Conservation (phyloP, 164 flowering plant genomes). For the Nymphaea colorata region DNA sequence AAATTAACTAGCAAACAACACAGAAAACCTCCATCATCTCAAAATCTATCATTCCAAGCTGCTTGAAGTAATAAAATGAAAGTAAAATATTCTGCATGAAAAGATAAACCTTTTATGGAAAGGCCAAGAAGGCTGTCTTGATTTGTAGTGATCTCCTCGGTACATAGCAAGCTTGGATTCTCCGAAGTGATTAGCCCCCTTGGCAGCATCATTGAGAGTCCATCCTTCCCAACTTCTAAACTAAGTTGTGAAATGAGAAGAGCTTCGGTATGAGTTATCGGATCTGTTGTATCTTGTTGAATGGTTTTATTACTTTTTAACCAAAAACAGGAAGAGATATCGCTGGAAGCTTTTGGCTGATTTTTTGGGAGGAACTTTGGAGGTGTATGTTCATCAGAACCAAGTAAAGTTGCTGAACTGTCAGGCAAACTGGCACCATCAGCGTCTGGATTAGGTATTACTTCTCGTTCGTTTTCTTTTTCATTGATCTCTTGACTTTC, state of each 20-base stretch:
- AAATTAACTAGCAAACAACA: too few relatives aligned
- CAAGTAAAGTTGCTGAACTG: background rate
- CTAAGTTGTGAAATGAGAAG: conserved; percentile 12
- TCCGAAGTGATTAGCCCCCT: conserved; percentile 18
- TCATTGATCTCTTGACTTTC: conserved; percentile 10
- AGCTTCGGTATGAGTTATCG: conserved; percentile 7
- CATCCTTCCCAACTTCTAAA: conserved; percentile 23
- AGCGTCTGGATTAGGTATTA: conserved; percentile 8
- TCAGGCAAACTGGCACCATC: background rate
- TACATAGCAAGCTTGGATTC: conserved; percentile 26
- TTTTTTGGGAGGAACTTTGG: background rate
- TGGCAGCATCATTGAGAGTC: background rate
- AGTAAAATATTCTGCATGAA: background rate
- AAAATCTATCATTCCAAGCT: background rate
- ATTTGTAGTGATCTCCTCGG: conserved; percentile 31
- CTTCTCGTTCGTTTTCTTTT: conserved; percentile 12
- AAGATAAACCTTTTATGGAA: conserved; percentile 49
- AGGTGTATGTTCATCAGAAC: background rate
- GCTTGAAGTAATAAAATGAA: background rate
- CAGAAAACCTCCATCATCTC: too few relatives aligned
- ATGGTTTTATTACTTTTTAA: background rate
- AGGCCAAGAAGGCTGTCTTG: conserved; percentile 35
- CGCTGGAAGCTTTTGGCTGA: background rate
- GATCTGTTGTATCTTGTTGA: conserved; percentile 2
- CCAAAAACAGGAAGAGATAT: background rate